Evolutionary conservation across 805 yeast genomes (phyloP).

Genomic region (Candida golubevii): DNA sequence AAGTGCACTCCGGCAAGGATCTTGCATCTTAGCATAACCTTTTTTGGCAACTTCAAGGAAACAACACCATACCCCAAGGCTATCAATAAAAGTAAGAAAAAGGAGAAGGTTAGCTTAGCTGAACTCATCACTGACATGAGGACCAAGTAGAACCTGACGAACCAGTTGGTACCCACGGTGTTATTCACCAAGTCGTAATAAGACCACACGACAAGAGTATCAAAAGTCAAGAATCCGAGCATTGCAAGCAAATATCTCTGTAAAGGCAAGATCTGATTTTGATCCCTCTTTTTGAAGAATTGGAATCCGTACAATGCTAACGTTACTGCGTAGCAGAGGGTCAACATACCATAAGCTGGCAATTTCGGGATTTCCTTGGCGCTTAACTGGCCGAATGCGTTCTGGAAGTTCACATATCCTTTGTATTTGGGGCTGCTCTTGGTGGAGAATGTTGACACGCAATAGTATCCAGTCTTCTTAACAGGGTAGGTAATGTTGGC

Average conservation of each 20-base stretch:
- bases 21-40: slow-evolving; percentile 58
- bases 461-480: slow-evolving; percentile 81
- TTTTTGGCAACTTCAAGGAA: slow-evolving; percentile 73
- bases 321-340: slow-evolving; percentile 77
- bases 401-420: slow-evolving; percentile 78
- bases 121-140: slow-evolving; percentile 78
- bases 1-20: slow-evolving; percentile 40
- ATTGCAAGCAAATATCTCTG: slow-evolving; percentile 89
- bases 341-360: slow-evolving; percentile 81
- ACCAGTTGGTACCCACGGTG: slow-evolving; percentile 45
- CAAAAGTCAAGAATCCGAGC: slow-evolving; percentile 75
- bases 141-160: slow-evolving; percentile 65
- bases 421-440: slow-evolving; percentile 43
- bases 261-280: slow-evolving; percentile 77
- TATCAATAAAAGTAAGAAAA: slow-evolving; percentile 80
- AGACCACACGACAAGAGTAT: slow-evolving; percentile 86
- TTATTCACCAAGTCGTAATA: slow-evolving; percentile 80
- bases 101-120: slow-evolving; percentile 78
- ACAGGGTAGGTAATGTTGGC: slow-evolving; percentile 62
- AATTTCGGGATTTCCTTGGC: slow-evolving; percentile 90
- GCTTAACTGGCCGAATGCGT: slow-evolving; percentile 84
- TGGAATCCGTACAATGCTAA: slow-evolving; percentile 82
- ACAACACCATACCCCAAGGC: slow-evolving; percentile 95
- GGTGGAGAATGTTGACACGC: slow-evolving; percentile 69
- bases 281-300: slow-evolving; percentile 70